Evolutionary conservation across 192 early-diverging fungal genomes (phyloP).

Genomic region (Piromyces finnis): DNA sequence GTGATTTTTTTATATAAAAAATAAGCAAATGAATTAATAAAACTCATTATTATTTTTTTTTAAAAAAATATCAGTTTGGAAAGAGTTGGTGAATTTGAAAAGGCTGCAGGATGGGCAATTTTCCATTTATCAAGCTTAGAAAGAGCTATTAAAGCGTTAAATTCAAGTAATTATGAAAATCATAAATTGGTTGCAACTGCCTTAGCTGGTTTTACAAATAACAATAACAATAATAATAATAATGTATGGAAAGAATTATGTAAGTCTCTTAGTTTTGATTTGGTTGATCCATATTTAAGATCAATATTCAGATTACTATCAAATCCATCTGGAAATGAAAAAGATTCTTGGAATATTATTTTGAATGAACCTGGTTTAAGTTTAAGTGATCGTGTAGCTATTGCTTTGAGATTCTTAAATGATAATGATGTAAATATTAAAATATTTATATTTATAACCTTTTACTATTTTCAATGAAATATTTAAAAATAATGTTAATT

Average conservation of each 20-base stretch:
- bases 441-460: too few relatives aligned
- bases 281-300: conserved; percentile 57
- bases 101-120: conserved; percentile 74
- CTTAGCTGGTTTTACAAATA: conserved; percentile 28
- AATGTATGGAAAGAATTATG: conserved; percentile 42
- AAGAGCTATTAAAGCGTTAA: conserved; percentile 53
- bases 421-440: conserved; percentile 47
- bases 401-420: conserved; percentile 69
- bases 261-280: conserved; percentile 27
- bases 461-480: too few relatives aligned
- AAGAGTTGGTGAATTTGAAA: conserved; percentile 44
- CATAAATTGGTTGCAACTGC: conserved; percentile 71
- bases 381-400: conserved; percentile 56
- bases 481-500: too few relatives aligned
- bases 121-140: conserved; percentile 57
- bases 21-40: not conserved
- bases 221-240: conserved; percentile 3
- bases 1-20: too few relatives aligned
- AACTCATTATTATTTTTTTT: not conserved
- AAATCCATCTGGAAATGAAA: conserved; percentile 14
- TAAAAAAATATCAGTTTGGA: conserved; percentile 31
- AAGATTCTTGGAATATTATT: conserved; percentile 55
- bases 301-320: conserved; percentile 79
- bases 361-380: conserved; percentile 51
- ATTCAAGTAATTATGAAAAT: conserved; percentile 30